phyloP scores from a whole-genome alignment of 2,329 filamentous ascomycete species.

The Alternaria rosae region DNA sequence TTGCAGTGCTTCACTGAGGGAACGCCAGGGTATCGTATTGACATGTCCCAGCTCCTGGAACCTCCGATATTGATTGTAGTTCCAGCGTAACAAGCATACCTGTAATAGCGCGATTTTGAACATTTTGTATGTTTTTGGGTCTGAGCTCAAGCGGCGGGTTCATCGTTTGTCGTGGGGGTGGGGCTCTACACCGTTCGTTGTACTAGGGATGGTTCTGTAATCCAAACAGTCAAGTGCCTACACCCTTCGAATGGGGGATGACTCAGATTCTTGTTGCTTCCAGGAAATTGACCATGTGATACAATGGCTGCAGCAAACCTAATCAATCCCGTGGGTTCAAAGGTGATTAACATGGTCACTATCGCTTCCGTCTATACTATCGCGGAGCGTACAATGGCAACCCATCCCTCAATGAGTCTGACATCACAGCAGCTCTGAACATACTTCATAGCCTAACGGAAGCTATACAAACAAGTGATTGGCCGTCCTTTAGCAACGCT shows the following conservation, averaged over 20 bases:
- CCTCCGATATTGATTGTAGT: not conserved
- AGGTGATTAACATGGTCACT: not conserved
- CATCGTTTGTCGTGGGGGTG: not conserved
- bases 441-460: not conserved
- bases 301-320: not conserved
- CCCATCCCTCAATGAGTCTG: not conserved
- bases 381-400: not conserved
- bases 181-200: no score
- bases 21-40: not conserved
- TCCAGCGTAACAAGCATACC: fast-evolving
- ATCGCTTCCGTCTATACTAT: not conserved
- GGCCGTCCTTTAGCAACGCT: not conserved
- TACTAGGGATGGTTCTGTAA: no score
- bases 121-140: not conserved
- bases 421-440: not conserved
- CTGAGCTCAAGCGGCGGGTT: not conserved
- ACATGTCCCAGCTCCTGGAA: fast-evolving
- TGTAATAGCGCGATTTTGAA: not conserved
- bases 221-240: not conserved
- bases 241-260: not conserved
- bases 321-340: not conserved
- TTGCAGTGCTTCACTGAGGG: fast-evolving
- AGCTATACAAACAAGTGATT: not conserved
- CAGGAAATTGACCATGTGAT: not conserved
- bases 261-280: not conserved